Percentiles rank a stretch among this genome's conserved stretches.
phyloP scores from a whole-genome alignment of 345 rosid species.

The Hibiscus trionum region DNA sequence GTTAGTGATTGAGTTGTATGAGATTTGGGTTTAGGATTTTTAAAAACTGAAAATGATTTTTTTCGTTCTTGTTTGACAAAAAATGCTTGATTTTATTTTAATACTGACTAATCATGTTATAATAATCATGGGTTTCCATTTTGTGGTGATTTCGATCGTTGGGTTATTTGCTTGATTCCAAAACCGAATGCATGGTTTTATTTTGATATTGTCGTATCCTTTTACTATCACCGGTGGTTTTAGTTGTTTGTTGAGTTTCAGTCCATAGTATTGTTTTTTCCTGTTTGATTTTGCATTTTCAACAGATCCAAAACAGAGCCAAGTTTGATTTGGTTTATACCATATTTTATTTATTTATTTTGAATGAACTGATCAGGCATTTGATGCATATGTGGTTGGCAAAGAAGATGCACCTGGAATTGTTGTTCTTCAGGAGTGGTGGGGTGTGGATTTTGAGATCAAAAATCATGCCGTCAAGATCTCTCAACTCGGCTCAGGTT shows the following conservation, averaged over 20 bases:
- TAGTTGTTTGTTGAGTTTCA: not conserved
- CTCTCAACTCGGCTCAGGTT: constrained; percentile 72
- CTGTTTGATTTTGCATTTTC: too few species aligned
- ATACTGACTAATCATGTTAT: not conserved
- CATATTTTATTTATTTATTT: not conserved
- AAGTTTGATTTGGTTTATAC: not conserved
- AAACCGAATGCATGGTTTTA: not conserved
- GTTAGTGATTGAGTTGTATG: not conserved
- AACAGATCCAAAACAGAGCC: too few species aligned
- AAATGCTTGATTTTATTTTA: not conserved
- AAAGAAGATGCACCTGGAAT: constrained; percentile 88
- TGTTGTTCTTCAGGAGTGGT: constrained; percentile 95
- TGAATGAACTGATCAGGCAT: constrained; percentile 36
- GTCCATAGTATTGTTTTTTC: not conserved
- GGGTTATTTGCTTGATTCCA: not conserved
- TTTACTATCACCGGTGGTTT: not conserved
- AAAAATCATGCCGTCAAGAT: constrained; percentile 86
- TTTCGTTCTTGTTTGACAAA: not conserved
- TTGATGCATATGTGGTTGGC: constrained; percentile 89
- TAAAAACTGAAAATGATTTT: not conserved
- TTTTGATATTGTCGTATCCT: not conserved
- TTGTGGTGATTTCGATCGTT: not conserved
- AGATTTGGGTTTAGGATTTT: not conserved
- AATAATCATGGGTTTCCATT: not conserved
- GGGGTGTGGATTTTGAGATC: constrained; percentile 96